Evolutionary conservation across 345 rosid species (phyloP), one percentile per base, ranked within the genome.

Genomic region (Microcos paniculata): DNA sequence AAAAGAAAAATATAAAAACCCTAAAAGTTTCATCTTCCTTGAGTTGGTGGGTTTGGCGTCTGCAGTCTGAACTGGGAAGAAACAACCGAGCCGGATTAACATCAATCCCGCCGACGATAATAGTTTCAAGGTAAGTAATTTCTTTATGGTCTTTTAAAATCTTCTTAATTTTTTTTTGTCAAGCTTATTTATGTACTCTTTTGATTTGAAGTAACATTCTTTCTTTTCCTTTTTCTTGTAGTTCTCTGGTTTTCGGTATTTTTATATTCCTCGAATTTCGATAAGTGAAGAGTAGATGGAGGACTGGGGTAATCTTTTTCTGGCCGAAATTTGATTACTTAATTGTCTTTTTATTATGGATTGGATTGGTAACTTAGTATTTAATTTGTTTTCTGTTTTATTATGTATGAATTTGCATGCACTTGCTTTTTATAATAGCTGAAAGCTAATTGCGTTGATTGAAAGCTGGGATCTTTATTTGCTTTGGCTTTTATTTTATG

Each of bases 291-390:
- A 30, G 31, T n/a, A 76, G 33, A 85, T 82, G 86, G 86, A 85
- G 31, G 85, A 82, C 72, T 80, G 88, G 88, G 88, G 88, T 85
- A 85, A 74, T 23, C 12, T 73, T 74, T 42, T 13, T 74, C 28
- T 15, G 8, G 28, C 30, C 11, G 28, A 52, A 38, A 31, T 49
- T n/a, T 77, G 62, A 40, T 70, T 19, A 33, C 5, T 26, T 62
- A 21, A 62, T 77, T 8, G 8, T 38, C 68, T 0, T 45, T n/a
- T 62, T 21, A 12, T 5, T 12, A 6, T 19, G 19, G 45, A 3
- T 51, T 31, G 51, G 43, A 31, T 23, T 33, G 43, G 19, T 11
- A 0, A 13, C n/a, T 52, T 2, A 12, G 2, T 21, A 51, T 51
- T 45, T 4, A 4, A 10, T 61, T n/a, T 43, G 24, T 48, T 53